phyloP scores from a whole-genome alignment of 345 rosid species.

The Stellera chamaejasme region DNA sequence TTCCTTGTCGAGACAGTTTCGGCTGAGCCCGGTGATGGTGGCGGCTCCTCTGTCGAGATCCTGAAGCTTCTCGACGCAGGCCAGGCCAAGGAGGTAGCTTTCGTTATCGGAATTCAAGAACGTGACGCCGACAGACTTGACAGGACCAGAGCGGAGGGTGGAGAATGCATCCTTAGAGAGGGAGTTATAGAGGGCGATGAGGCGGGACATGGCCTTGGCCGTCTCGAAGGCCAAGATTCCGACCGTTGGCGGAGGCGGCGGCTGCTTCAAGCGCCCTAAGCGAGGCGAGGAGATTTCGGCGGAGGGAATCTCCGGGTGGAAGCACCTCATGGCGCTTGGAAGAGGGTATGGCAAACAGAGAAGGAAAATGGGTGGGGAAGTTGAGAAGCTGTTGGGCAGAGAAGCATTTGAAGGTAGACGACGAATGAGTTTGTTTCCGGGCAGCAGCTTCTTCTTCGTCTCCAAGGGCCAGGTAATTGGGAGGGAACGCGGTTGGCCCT shows the following conservation, averaged over 20 bases:
- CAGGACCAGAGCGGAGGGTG: slow-evolving; percentile 17
- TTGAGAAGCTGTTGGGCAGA: no score
- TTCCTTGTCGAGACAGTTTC: slow-evolving; percentile 22
- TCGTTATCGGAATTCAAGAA: slow-evolving; percentile 32
- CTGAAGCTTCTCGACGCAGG: slow-evolving; percentile 35
- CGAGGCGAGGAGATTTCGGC: no score
- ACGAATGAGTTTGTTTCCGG: no score
- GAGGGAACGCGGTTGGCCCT: no score
- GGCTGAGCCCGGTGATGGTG: slow-evolving; percentile 22
- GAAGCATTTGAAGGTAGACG: no score
- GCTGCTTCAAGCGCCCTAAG: no score
- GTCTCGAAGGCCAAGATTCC: slow-evolving; percentile 41
- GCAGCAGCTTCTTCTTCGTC: no score
- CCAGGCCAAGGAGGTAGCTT: slow-evolving; percentile 24
- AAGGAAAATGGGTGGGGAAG: no score
- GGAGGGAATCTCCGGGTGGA: no score
- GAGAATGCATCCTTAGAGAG: slow-evolving; percentile 24
- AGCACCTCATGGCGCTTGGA: no score
- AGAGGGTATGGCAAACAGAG: no score
- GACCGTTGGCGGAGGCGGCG: slow-evolving; percentile 15
- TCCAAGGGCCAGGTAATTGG: no score
- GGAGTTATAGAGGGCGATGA: slow-evolving; percentile 27
- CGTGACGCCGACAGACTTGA: slow-evolving; percentile 31
- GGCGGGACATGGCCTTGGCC: slow-evolving; percentile 41
- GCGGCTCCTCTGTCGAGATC: slow-evolving; percentile 26